Evolutionary conservation across 805 yeast species (phyloP), one percentile per base, ranked within the genome.

Genomic region (Cyberlindnera euphorbiae): DNA sequence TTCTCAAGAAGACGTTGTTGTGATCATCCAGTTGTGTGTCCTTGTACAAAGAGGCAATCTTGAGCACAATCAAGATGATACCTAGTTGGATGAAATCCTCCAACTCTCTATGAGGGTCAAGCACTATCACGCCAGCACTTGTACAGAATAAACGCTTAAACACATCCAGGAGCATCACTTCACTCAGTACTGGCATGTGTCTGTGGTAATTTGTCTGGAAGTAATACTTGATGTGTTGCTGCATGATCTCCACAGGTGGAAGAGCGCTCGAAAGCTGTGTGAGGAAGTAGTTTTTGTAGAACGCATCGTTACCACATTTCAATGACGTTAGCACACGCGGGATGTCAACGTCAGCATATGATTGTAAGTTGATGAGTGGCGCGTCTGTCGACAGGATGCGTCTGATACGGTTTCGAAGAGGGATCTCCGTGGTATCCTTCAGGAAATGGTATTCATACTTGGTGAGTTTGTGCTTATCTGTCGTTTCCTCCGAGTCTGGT

Each of bases 61-160:
- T 47, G 23, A 47, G 21, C 12, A 43, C 41, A 3, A 38, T 17
- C 9, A 47, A 29, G 8, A 45, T 42, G 8, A 41, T 43, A 1
- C 47, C 45, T 8, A 47, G 31, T 16, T 42, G 32, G 12, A 43
- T 30, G 15, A 42, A 45, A 30, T 45, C 46, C 18, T 47, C 49
- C 11, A 39, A 27, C 22, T 45, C 47, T 15, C 34, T 33, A 7
- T 30, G 13, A 9, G 39, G 39, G 16, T 47, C 42, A 13, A 45
- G 24, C 17, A 32, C 35, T 16, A 47, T 47, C 8, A 32, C 34
- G 1, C 31, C 38, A 1, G 32, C 30, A 3, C 26, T 26, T 11
- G 23, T 13, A 15, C 29, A 29, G 30, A 47, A 47, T 28, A 47
- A 21, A 8, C 42, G 33, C 13, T 39, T 25, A 33, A 45, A 47